Evolutionary conservation across 306 rosid species (phyloP).

Genomic region (Ormosia emarginata): DNA sequence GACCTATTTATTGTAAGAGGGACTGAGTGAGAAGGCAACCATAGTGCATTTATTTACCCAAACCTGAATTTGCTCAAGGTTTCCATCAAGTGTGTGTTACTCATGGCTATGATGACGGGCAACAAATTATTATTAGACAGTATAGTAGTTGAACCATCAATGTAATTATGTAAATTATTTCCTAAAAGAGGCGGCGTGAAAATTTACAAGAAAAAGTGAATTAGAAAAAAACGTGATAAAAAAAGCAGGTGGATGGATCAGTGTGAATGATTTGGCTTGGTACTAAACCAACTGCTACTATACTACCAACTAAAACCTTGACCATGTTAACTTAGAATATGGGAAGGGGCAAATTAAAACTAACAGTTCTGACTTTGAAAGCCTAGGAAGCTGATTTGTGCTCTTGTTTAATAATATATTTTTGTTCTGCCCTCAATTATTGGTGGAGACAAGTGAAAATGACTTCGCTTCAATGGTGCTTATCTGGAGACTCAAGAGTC

Average conservation of each 20-base stretch:
- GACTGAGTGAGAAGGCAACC: constrained; percentile 18
- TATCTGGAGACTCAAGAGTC: background rate
- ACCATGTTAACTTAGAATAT: background rate
- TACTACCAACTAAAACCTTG: constrained; percentile 18
- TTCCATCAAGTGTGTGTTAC: constrained; percentile 29
- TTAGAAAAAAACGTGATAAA: background rate
- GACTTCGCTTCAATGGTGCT: background rate
- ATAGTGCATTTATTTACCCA: constrained; percentile 34
- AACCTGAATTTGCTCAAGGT: constrained; percentile 39
- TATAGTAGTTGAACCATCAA: constrained; percentile 54
- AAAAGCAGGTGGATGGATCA: background rate
- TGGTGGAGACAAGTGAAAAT: constrained; percentile 19
- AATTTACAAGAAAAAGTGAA: background rate
- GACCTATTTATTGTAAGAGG: constrained; percentile 30
- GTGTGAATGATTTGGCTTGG: background rate
- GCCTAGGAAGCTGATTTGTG: background rate
- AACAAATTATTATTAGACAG: constrained; percentile 41
- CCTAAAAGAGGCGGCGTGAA: background rate
- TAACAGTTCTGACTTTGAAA: constrained; percentile 21
- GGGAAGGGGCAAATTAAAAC: background rate
- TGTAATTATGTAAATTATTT: background rate
- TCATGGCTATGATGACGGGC: constrained; percentile 28
- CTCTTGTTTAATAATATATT: background rate
- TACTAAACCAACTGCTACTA: background rate
- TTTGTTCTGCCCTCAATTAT: constrained; percentile 2